Evolutionary conservation across 2,329 filamentous ascomycete genomes (phyloP), one percentile per base, ranked within the genome.

Genomic region (Trichoderma simmonsii): DNA sequence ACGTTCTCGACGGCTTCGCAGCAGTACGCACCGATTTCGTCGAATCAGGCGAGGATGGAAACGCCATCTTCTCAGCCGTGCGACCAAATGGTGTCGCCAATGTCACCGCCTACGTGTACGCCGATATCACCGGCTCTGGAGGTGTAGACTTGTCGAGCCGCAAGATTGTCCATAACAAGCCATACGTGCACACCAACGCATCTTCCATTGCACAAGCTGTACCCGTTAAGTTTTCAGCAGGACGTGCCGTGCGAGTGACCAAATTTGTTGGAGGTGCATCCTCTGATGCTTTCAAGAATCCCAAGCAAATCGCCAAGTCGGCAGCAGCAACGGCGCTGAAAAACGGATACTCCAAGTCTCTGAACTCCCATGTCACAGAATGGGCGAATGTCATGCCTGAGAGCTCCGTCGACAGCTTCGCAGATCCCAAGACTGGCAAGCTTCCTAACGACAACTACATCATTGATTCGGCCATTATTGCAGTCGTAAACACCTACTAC

Each of bases 211-310:
- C 89, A 1, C 90, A 92, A 75, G 84, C 87, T 8, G 85, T 89
- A 57, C 79, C 83, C 11, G 83, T 91, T 32, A 81, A 79, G 1
- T 82, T 93, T 7, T 81, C 81, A 34, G 85, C 86, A 3, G 87
- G 87, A 1, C 77, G 87, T 74, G 85, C 85, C 0, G 83, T 87
- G 3, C 87, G 84, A 1, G 80, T 93, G 60, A 87, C 85, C 61
- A 94, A 94, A 77, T 93, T 86, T 74, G 85, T 93, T 18, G 92
- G 92, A 32, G 86, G 85, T 63, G 91, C 92, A 4, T 92, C 91
- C 1, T 87, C 86, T 0, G 92, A 93, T 79, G 91, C 90, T 0
- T 93, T 93, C 76, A 73, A 81, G 0, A 81, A 91, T 73, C 87
- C 91, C 0, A 82, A 87, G 71, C 76, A 78, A 24, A 83, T 85